Evolutionary conservation across 2,329 filamentous ascomycete species (phyloP).

Genomic region (Colletotrichum musicola): DNA sequence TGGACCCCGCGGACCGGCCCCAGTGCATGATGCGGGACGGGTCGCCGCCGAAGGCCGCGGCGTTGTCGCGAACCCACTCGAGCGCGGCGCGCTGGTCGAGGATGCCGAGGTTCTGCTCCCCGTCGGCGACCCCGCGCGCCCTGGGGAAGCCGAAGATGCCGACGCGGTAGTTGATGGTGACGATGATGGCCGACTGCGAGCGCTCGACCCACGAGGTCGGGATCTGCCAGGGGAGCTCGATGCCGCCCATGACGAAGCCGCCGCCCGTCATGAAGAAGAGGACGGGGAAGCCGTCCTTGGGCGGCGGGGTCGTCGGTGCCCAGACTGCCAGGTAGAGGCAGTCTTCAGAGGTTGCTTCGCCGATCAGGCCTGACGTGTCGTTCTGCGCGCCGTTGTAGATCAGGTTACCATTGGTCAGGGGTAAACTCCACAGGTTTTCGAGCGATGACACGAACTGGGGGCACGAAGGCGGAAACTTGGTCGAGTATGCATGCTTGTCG

Average conservation of each 20-base stretch:
- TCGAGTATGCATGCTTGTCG: conserved; percentile 43
- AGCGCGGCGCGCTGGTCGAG: conserved; percentile 38
- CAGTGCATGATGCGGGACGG: conserved; percentile 55
- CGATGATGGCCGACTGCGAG: conserved; percentile 49
- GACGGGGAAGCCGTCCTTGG: conserved; percentile 53
- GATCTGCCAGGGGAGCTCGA: conserved; percentile 59
- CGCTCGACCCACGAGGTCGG: conserved; percentile 57
- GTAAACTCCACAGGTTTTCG: conserved; percentile 45
- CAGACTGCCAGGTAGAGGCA: conserved; percentile 61
- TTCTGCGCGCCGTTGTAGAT: conserved; percentile 43
- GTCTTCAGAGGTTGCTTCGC: conserved; percentile 49
- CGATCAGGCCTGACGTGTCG: conserved; percentile 41
- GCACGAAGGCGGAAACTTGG: conserved; percentile 48
- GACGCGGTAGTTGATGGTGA: conserved; percentile 40
- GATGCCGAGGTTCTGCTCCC: conserved; percentile 39
- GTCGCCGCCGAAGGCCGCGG: conserved; percentile 38
- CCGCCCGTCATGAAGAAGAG: conserved; percentile 63
- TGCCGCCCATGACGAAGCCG: conserved; percentile 57
- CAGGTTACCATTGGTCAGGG: conserved; percentile 40
- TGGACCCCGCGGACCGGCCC: conserved; percentile 61
- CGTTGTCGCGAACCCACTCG: conserved; percentile 40
- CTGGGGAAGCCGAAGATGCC: conserved; percentile 41
- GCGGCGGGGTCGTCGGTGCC: conserved; percentile 46
- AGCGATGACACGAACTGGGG: conserved; percentile 49
- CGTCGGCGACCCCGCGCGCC: conserved; percentile 28